Percentiles rank a stretch among this genome's conserved stretches.
Evolutionary conservation across 1,284 basidiomycete species (phyloP).

Genomic region (Coniophora puteana): DNA sequence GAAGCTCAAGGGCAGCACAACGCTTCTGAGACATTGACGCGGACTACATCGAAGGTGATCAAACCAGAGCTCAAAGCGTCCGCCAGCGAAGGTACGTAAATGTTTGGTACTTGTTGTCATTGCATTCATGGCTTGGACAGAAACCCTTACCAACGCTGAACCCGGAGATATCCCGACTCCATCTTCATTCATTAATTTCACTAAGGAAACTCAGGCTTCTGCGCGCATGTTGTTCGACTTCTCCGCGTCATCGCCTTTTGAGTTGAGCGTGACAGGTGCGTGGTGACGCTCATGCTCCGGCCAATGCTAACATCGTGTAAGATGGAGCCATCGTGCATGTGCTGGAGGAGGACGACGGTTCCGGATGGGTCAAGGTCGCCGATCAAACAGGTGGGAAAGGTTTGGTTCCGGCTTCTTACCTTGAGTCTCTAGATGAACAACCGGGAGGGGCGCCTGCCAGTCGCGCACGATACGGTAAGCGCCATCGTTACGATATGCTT

Average conservation of each 20-base stretch:
- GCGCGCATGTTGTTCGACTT: conserved; percentile 72
- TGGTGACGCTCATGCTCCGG: conserved; percentile 9
- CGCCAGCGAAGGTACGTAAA: too few species aligned
- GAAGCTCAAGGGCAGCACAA: conserved; percentile 24
- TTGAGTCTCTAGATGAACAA: conserved; percentile 38
- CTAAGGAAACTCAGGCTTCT: too few species aligned
- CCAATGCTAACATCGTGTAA: conserved; percentile 25
- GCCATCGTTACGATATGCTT: not conserved
- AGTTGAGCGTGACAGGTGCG: conserved; percentile 63
- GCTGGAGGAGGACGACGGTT: conserved; percentile 75
- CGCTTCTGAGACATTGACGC: conserved; percentile 16
- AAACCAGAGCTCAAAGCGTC: conserved; percentile 21
- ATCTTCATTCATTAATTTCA: conserved; percentile 56
- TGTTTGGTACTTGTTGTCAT: not conserved
- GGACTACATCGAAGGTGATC: conserved; percentile 29
- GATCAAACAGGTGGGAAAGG: conserved; percentile 57
- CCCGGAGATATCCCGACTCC: conserved; percentile 39
- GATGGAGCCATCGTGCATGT: conserved; percentile 61
- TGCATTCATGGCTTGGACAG: too few species aligned
- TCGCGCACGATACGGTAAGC: conserved; percentile 42
- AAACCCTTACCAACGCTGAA: conserved; percentile 5
- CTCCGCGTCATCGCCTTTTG: conserved; percentile 69
- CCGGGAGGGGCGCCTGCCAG: conserved; percentile 23
- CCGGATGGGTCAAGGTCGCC: conserved; percentile 81
- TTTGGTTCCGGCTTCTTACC: conserved; percentile 76